Evolutionary conservation across 805 yeast species (phyloP).

Genomic region (Myxozyma udenii): DNA sequence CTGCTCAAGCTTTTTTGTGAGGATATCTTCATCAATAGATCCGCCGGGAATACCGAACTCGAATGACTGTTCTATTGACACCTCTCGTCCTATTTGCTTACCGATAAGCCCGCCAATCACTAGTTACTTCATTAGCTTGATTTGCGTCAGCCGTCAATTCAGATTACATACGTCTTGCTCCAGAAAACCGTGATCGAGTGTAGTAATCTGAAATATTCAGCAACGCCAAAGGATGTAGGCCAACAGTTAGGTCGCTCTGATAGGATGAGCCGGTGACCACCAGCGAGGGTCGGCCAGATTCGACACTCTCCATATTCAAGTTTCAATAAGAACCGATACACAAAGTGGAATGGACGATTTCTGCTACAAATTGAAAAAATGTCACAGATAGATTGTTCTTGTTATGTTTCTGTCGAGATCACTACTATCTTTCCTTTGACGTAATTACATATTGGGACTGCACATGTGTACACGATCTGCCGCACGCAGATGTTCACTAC

Average conservation of each 20-base stretch:
- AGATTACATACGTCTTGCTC: constrained; percentile 25
- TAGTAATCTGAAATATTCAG: constrained; percentile 39
- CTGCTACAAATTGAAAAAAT: background rate
- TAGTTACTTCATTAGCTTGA: constrained; percentile 6
- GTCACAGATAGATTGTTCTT: background rate
- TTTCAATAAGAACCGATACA: background rate
- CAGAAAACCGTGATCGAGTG: constrained; percentile 32
- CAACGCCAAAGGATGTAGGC: constrained; percentile 39
- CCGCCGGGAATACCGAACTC: constrained; percentile 32
- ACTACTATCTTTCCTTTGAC: background rate
- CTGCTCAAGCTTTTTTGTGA: constrained; percentile 32
- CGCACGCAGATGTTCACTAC: too few relatives aligned
- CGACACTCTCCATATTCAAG: background rate
- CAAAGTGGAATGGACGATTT: background rate
- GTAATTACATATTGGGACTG: too few relatives aligned
- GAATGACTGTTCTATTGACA: constrained; percentile 37
- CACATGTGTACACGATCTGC: too few relatives aligned
- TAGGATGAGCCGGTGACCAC: constrained; percentile 8
- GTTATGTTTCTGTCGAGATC: background rate
- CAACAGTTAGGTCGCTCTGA: constrained; percentile 23
- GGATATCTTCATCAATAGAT: constrained; percentile 31
- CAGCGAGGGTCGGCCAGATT: too few relatives aligned
- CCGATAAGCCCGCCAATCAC: constrained; percentile 40
- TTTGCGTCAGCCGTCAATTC: background rate
- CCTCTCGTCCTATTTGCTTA: constrained; percentile 33